These are phyloP conservation scores for Lentinula sp. DNA, from an alignment of 768 basidiomycete genomes.

Conservation along the genomic window DNA sequence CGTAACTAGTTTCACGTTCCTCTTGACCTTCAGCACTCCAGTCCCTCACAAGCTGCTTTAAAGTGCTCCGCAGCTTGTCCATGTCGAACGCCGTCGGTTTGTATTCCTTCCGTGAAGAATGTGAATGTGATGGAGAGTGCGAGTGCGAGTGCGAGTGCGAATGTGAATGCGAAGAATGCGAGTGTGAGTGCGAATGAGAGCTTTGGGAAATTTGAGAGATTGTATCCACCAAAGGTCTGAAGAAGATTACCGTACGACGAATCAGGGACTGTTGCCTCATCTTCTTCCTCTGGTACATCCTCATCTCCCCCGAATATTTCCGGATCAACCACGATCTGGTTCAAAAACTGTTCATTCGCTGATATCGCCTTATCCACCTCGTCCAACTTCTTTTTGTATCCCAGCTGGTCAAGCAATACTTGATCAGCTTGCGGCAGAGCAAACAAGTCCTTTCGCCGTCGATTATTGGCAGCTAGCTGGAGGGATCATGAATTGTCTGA, in stretches of 20 bases:
- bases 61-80: constrained; percentile 87
- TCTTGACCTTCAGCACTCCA: constrained; percentile 83
- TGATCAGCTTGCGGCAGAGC: constrained; percentile 65
- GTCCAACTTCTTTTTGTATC: constrained; percentile 75
- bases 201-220: neutral
- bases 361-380: constrained; percentile 77
- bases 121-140: constrained; percentile 26
- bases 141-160: constrained; percentile 23
- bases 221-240: constrained; percentile 12
- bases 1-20: constrained; percentile 78
- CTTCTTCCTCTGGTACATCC: constrained; percentile 17
- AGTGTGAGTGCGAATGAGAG: constrained; percentile 13
- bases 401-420: constrained; percentile 56
- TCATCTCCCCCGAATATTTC: constrained; percentile 69
- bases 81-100: constrained; percentile 67
- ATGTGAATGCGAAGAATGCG: constrained; percentile 13
- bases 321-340: constrained; percentile 68
- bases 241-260: constrained; percentile 11
- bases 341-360: constrained; percentile 74
- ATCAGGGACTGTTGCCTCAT: constrained; percentile 1
- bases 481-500: neutral
- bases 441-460: constrained; percentile 73
- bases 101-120: constrained; percentile 23
- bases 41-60: constrained; percentile 91
- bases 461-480: constrained; percentile 48